A percentile compares a stretch with the other conserved stretches of the same genome.
These are phyloP conservation scores for Amanita jacksonii DNA, from an alignment of 768 basidiomycete genomes.

Conservation along the genomic window DNA sequence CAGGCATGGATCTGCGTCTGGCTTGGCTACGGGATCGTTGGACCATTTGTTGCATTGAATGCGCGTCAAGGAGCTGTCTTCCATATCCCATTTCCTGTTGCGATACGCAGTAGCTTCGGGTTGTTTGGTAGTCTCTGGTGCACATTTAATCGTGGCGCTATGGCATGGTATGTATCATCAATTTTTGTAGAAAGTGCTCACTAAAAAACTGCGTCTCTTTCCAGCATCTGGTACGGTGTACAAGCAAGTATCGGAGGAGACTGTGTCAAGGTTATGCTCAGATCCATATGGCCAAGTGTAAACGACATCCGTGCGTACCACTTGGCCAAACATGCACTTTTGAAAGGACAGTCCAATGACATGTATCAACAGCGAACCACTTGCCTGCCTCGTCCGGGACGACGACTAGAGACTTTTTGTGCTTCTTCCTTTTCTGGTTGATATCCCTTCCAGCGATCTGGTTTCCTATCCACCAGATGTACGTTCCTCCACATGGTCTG, in stretches of 20 bases:
- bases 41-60: constrained; percentile 68
- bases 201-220: not conserved
- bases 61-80: constrained; percentile 70
- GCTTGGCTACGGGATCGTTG: constrained; percentile 49
- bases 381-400: constrained; percentile 69
- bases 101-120: constrained; percentile 68
- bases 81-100: constrained; percentile 71
- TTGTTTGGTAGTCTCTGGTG: constrained; percentile 74
- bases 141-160: constrained; percentile 64
- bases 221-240: constrained; percentile 71
- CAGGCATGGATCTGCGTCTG: constrained; percentile 78
- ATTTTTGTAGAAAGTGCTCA: not conserved
- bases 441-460: constrained; percentile 72
- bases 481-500: constrained; percentile 15
- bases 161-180: constrained; percentile 49
- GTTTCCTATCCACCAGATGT: constrained; percentile 80
- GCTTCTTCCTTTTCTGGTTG: constrained; percentile 85
- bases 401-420: constrained; percentile 64
- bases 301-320: constrained; percentile 48
- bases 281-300: constrained; percentile 68
- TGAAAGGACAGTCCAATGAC: too few species aligned
- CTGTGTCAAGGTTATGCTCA: constrained; percentile 65
- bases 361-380: constrained; percentile 43
- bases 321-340: too few species aligned
- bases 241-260: constrained; percentile 78